phyloP scores from a whole-genome alignment of 495 filamentous ascomycete species.

The Xylaria palmicola region DNA sequence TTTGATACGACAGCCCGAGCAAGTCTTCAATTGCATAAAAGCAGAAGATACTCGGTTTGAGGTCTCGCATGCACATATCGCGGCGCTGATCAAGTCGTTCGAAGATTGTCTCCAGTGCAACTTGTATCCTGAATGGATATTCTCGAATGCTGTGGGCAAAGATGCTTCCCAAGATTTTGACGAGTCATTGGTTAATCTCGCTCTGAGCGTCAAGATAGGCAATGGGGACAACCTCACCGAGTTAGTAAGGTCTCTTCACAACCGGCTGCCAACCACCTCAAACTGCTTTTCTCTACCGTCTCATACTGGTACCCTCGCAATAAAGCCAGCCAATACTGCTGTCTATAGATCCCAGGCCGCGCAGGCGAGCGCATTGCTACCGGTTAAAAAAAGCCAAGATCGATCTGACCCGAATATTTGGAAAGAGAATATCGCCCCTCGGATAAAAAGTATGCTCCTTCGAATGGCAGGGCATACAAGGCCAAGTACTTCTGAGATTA shows the following conservation, averaged over 20 bases:
- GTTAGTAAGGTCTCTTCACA: neutral
- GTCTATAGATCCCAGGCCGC: neutral
- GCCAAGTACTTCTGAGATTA: neutral
- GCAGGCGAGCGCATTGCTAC: neutral
- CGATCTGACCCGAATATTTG: neutral
- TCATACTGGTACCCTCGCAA: neutral
- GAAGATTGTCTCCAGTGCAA: neutral
- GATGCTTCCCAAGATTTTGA: neutral
- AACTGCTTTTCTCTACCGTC: neutral
- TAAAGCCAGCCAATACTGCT: neutral
- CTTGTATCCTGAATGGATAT: neutral
- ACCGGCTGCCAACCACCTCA: neutral
- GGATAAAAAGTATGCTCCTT: neutral
- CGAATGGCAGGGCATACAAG: neutral
- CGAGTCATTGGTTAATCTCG: neutral
- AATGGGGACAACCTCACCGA: neutral
- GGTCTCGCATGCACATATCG: neutral
- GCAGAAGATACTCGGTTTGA: neutral
- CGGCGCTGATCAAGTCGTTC: neutral
- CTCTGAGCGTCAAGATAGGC: neutral
- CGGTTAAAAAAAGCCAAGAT: neutral
- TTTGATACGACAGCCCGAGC: neutral
- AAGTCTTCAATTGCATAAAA: neutral
- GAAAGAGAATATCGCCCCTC: neutral
- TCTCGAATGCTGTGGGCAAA: too few relatives aligned